Evolutionary conservation across 2,329 filamentous ascomycete species (phyloP).

Genomic region (Chrysoporthe austroafricana): DNA sequence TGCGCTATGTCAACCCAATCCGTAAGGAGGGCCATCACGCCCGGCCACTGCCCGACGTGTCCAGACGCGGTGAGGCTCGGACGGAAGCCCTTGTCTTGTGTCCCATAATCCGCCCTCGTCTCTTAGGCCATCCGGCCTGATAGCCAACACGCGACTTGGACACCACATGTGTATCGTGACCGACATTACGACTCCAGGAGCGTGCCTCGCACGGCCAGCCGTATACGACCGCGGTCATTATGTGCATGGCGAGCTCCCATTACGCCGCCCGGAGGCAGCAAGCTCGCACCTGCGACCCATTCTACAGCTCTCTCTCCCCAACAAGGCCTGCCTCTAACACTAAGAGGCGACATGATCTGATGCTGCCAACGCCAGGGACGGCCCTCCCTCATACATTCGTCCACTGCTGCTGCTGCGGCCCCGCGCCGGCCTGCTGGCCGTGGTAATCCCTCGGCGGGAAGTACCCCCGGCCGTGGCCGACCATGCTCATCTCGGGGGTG

Average conservation of each 20-base stretch:
- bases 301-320: neutral
- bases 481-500: neutral
- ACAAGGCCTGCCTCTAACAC: neutral
- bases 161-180: too few species aligned
- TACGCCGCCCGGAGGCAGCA: too few species aligned
- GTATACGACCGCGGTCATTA: neutral
- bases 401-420: constrained; percentile 3
- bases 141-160: neutral
- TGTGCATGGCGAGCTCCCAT: neutral
- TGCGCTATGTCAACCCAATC: neutral
- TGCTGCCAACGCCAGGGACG: neutral
- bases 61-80: constrained; percentile 1
- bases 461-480: constrained; percentile 1
- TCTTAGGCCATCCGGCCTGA: neutral
- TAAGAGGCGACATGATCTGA: neutral
- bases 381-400: constrained; percentile 4
- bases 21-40: neutral
- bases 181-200: too few species aligned
- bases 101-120: too few species aligned
- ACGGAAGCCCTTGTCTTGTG: neutral
- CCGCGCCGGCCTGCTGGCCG: neutral
- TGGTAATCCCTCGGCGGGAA: constrained; percentile 7
- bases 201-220: too few species aligned
- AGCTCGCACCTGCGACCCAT: too few species aligned
- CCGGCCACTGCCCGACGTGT: neutral